A percentile compares a stretch with the other conserved stretches of the same genome.
Evolutionary conservation across 192 early-diverging fungal genomes (phyloP).

Genomic region (Oehlia diaphana): DNA sequence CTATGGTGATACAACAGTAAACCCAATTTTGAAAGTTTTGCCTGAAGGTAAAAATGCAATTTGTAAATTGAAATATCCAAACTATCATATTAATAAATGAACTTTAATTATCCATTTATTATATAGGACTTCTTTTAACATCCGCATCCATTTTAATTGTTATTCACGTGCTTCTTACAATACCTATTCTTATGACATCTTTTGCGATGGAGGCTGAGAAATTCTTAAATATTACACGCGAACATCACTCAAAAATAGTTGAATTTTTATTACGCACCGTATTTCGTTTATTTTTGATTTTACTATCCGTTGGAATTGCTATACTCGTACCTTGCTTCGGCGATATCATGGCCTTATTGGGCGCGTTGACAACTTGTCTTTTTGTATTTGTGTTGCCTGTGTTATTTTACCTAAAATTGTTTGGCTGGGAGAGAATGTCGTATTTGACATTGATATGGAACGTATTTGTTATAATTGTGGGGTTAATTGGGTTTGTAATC

Average conservation of each 20-base stretch:
- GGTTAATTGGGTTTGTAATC: slow-evolving; percentile 62
- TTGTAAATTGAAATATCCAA: not conserved
- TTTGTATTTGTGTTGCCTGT: slow-evolving; percentile 86
- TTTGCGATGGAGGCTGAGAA: slow-evolving; percentile 76
- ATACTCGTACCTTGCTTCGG: slow-evolving; percentile 77
- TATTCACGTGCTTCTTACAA: slow-evolving; percentile 78
- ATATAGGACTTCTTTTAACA: not conserved
- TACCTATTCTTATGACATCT: slow-evolving; percentile 75
- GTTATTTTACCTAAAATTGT: slow-evolving; percentile 72
- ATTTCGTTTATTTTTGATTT: slow-evolving; percentile 59
- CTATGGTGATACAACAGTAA: slow-evolving; percentile 67
- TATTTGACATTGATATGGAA: slow-evolving; percentile 54
- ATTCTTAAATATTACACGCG: slow-evolving; percentile 59
- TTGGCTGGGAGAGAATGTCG: slow-evolving; percentile 57
- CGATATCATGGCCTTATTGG: slow-evolving; percentile 79
- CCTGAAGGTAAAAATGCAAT: slow-evolving; percentile 49
- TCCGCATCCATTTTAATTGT: slow-evolving; percentile 67
- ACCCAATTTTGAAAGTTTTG: slow-evolving; percentile 72
- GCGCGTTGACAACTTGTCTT: slow-evolving; percentile 75
- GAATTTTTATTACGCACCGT: slow-evolving; percentile 58
- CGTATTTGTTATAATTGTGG: slow-evolving; percentile 56
- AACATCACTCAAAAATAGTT: slow-evolving; percentile 44
- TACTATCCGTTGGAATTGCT: slow-evolving; percentile 56
- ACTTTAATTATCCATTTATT: not conserved
- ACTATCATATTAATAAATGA: not conserved